phyloP scores from a whole-genome alignment of 352 stramenopile species.

The Phytophthora palmivora region DNA sequence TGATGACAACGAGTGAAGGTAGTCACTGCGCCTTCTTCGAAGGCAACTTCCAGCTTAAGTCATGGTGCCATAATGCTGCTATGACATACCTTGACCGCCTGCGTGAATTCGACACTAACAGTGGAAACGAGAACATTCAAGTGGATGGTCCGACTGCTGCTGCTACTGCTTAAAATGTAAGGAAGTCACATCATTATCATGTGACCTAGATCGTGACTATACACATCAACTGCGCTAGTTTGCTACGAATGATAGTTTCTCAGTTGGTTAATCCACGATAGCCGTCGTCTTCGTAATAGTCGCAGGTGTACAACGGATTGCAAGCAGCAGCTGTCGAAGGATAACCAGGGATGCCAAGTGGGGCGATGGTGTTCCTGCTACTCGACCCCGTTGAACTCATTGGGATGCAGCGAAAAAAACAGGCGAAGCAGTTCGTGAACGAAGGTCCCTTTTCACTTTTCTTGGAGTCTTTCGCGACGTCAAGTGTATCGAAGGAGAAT shows the following conservation, averaged over 20 bases:
- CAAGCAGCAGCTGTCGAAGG: slow-evolving; percentile 46
- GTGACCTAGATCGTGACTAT: slow-evolving; percentile 21
- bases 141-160: slow-evolving; percentile 14
- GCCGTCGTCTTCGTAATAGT: slow-evolving; percentile 63
- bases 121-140: slow-evolving; percentile 4
- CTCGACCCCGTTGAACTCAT: slow-evolving; percentile 15
- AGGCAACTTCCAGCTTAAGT: slow-evolving; percentile 64
- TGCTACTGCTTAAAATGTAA: slow-evolving; percentile 29
- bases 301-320: slow-evolving; percentile 53
- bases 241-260: neutral
- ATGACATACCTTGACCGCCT: slow-evolving; percentile 74
- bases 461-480: slow-evolving; percentile 35
- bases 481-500: slow-evolving; percentile 43
- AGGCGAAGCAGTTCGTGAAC: slow-evolving; percentile 32
- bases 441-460: slow-evolving; percentile 11
- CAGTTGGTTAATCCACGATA: slow-evolving; percentile 36
- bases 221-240: slow-evolving; percentile 19
- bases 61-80: slow-evolving; percentile 66
- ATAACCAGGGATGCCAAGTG: slow-evolving; percentile 55
- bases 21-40: slow-evolving; percentile 86
- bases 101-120: slow-evolving; percentile 43
- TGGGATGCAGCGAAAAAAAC: slow-evolving; percentile 46
- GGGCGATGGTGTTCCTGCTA: slow-evolving; percentile 34
- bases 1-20: slow-evolving; percentile 61
- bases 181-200: slow-evolving; percentile 13